Evolutionary conservation across 2,329 filamentous ascomycete genomes (phyloP), one percentile per base, ranked within the genome.

Genomic region (Talaromyces rugulosus): DNA sequence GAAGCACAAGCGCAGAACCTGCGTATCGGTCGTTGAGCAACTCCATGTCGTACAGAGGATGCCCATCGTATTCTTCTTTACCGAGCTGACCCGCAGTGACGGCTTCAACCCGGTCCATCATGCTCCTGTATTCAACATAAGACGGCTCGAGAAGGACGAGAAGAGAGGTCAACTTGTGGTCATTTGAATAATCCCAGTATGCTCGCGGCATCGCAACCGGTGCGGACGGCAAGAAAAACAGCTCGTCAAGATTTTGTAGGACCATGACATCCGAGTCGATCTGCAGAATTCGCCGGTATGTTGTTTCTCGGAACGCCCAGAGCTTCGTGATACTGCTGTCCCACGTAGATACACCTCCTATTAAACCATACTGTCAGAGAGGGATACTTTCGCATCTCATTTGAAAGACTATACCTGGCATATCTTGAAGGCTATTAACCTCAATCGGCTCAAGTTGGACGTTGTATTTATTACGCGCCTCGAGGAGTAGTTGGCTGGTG

Each of bases 151-250:
- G 75, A 4, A 90, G 81, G 71, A 89, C 82, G 47, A 90, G 69
- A 50, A 87, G 81, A 2, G 85, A 86, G 0, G 86, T 85, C 11
- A 91, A 78, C 2, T 81, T 79, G 64, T 80, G 79, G 8, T 77
- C 78, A 0, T 80, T 76, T 0, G 83, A 83, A 5, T 83, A 78
- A 1, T 86, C 77, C 89, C 89, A 91, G 72, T 91, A 91, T 8
- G 89, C 89, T 34, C 86, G 83, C 1, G 89, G 87, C 83, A 91
- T 87, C 2, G 88, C 88, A 4, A 89, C 81, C 0, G 83, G 78
- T 1, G 83, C 81, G 1, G 77, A 71, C 0, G 89, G 89, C 1
- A 89, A 78, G 31, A 88, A 81, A 74, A 92, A 92, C 0, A 91
- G 80, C 60, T 91, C 88, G 66, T 92, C 89, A 80, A 91, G 83